Evolutionary conservation across 2,329 filamentous ascomycete species (phyloP).

Genomic region (Cercospora zeina): DNA sequence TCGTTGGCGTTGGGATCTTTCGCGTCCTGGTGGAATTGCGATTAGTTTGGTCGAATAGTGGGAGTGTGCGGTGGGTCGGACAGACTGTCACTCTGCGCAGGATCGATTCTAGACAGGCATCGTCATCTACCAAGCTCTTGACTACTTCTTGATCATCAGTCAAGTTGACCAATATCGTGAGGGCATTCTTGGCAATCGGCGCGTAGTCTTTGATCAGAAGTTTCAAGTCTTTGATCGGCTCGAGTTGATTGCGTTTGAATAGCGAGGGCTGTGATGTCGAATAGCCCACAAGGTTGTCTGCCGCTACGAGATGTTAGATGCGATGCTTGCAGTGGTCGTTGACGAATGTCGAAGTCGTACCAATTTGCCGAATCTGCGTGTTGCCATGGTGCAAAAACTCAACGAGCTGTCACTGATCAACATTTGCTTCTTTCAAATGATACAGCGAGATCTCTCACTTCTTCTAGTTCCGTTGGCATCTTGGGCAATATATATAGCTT

Average conservation of each 20-base stretch:
- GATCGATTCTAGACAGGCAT: slow-evolving; percentile 74
- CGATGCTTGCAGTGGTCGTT: neutral
- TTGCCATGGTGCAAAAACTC: slow-evolving; percentile 51
- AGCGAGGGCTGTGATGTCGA: slow-evolving; percentile 72
- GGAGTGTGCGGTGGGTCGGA: slow-evolving; percentile 38
- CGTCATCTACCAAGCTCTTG: slow-evolving; percentile 70
- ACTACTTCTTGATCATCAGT: slow-evolving; percentile 75
- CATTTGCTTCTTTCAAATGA: neutral
- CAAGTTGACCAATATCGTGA: slow-evolving; percentile 87
- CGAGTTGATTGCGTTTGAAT: slow-evolving; percentile 78
- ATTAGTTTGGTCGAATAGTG: neutral
- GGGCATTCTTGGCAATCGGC: slow-evolving; percentile 88
- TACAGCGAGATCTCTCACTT: slow-evolving; percentile 39
- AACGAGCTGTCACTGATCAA: slow-evolving; percentile 25
- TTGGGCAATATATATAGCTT: slow-evolving; percentile 15
- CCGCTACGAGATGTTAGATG: slow-evolving; percentile 54
- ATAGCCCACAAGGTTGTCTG: slow-evolving; percentile 84
- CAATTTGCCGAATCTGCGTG: slow-evolving; percentile 81
- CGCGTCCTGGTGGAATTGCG: slow-evolving; percentile 54
- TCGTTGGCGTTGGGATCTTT: slow-evolving; percentile 82
- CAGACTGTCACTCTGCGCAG: slow-evolving; percentile 72
- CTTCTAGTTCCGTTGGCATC: slow-evolving; percentile 55
- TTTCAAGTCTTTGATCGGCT: slow-evolving; percentile 84
- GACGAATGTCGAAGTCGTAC: slow-evolving; percentile 46
- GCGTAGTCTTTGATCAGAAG: slow-evolving; percentile 82